These are phyloP conservation scores for Erysimum cheiri DNA, from an alignment of 441 rosid genomes.

Conservation along the genomic window DNA sequence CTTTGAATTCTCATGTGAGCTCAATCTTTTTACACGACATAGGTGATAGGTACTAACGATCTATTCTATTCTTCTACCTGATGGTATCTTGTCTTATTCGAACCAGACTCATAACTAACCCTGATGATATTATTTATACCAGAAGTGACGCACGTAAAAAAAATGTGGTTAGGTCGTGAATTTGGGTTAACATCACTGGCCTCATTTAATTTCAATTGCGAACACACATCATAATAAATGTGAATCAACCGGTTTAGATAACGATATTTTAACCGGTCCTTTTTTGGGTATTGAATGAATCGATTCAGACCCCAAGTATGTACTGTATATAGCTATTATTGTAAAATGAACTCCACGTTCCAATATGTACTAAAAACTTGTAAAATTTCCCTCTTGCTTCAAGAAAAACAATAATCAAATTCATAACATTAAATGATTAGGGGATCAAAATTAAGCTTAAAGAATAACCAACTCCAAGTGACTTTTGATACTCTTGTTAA, in stretches of 20 bases:
- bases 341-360: conserved; percentile 14
- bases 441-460: conserved; percentile 36
- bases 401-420: conserved; percentile 36
- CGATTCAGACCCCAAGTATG: conserved; percentile 32
- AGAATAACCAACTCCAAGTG: conserved; percentile 38
- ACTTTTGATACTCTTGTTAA: conserved; percentile 30
- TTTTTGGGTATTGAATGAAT: conserved; percentile 35
- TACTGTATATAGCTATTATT: conserved; percentile 12
- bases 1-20: background rate
- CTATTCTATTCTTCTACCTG: conserved; percentile 20
- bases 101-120: conserved; percentile 36
- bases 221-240: conserved; percentile 36
- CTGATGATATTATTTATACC: conserved; percentile 10
- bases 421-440: conserved; percentile 40
- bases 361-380: background rate
- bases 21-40: conserved; percentile 18
- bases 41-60: conserved; percentile 3
- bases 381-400: conserved; percentile 41
- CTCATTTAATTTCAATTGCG: conserved; percentile 32
- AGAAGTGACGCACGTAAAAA: conserved; percentile 29
- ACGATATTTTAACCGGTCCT: conserved; percentile 43
- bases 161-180: conserved; percentile 41
- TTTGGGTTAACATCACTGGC: conserved; percentile 33
- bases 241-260: conserved; percentile 40
- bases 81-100: conserved; percentile 10